phyloP scores from a whole-genome alignment of 768 basidiomycete species.

The Leccinum disarticulatum region DNA sequence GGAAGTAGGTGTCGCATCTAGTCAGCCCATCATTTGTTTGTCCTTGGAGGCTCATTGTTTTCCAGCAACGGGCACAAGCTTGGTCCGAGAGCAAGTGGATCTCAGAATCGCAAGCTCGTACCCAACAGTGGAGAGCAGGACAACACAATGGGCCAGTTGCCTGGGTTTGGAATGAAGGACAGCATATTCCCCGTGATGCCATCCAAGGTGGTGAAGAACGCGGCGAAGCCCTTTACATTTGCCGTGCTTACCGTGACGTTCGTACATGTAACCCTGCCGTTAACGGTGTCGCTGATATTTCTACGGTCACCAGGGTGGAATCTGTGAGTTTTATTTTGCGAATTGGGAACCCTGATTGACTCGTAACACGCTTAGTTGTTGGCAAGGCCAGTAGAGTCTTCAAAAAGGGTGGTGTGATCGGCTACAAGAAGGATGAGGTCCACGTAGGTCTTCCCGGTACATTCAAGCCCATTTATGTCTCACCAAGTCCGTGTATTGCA shows the following conservation, averaged over 20 bases:
- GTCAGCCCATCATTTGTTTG: neutral
- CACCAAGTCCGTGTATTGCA: constrained; percentile 26
- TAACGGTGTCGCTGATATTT: constrained; percentile 3
- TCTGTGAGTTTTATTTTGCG: constrained; percentile 40
- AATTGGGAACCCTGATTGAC: constrained; percentile 1
- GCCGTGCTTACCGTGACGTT: constrained; percentile 60
- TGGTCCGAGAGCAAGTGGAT: constrained; percentile 59
- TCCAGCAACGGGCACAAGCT: constrained; percentile 47
- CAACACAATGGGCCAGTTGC: constrained; percentile 49
- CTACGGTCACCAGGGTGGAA: constrained; percentile 42
- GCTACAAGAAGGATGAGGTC: constrained; percentile 57
- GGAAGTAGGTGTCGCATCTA: constrained; percentile 42
- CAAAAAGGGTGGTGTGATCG: constrained; percentile 63
- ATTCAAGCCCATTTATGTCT: neutral
- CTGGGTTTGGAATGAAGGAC: constrained; percentile 64
- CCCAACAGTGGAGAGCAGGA: constrained; percentile 44
- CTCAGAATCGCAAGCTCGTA: constrained; percentile 54
- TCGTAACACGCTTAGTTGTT: constrained; percentile 43
- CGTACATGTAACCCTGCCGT: constrained; percentile 13
- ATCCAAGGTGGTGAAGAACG: constrained; percentile 57
- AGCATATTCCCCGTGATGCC: constrained; percentile 56
- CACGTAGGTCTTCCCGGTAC: constrained; percentile 41
- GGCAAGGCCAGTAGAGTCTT: constrained; percentile 63
- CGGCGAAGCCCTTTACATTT: constrained; percentile 53
- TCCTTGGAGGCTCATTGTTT: neutral